Evolutionary conservation across 345 rosid species (phyloP), one percentile per base, ranked within the genome.

Genomic region (Bretschneidera sinensis): DNA sequence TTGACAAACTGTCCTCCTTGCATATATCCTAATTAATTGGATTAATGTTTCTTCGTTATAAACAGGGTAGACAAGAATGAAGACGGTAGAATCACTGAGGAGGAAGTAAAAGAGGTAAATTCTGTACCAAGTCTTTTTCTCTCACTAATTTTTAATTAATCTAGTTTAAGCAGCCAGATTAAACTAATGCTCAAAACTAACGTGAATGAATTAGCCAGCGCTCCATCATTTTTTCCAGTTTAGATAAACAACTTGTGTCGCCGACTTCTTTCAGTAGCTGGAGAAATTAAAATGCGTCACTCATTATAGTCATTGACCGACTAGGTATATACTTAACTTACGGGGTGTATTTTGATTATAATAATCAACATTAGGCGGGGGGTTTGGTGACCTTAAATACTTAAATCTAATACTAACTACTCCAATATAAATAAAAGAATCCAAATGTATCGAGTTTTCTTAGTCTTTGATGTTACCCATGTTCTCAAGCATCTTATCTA

Each of bases 11-110:
- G n/a, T n/a, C n/a, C n/a, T n/a, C n/a, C n/a, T 39, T 39, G 6
- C n/a, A n/a, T n/a, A 39, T 39, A 4, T 39, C 10, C n/a, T n/a
- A 39, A 5, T 39, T 39, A 5, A 7, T n/a, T n/a, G 6, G 4
- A 39, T 1, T 39, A 39, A 39, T 39, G 1, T 39, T 39, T n/a
- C 4, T 13, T 39, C 55, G 22, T 53, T 33, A 64, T 62, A 54
- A n/a, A n/a, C 86, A 94, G 99, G 84, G 95, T 94, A 74, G 95
- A 94, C 88, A 94, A 94, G 75, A 90, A 94, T 35, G 96, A 88
- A 68, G 97, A 94, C 50, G 99, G 99, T 17, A 82, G 96, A 78
- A 85, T 94, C 68, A 69, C 95, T 0, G 99, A 79, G 61, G 91
- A 75, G 72, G 97, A 94, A 79, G 99, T 94, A 22, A 90, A 90